Percentiles rank a stretch among this genome's conserved stretches.
phyloP scores from a whole-genome alignment of 1,284 basidiomycete genomes.

The Cutaneotrichosporon sp. region DNA sequence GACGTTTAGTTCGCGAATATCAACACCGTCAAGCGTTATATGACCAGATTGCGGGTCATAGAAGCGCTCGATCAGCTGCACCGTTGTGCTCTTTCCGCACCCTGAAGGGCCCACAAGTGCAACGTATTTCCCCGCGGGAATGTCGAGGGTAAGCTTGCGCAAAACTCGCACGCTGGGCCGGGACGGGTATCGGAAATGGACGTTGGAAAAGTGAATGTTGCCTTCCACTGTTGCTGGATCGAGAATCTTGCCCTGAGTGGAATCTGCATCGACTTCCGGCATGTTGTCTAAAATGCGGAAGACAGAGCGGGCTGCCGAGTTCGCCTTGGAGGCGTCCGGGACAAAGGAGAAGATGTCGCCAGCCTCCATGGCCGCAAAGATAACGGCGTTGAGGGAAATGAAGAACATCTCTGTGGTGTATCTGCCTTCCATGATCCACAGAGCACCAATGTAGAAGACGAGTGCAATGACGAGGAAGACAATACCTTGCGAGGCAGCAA shows the following conservation, averaged over 20 bases:
- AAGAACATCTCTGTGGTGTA: slow-evolving; percentile 70
- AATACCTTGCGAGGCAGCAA: slow-evolving; percentile 70
- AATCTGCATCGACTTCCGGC: slow-evolving; percentile 73
- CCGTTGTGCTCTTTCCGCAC: slow-evolving; percentile 55
- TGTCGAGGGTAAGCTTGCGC: slow-evolving; percentile 68
- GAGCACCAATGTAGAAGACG: slow-evolving; percentile 52
- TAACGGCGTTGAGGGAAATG: slow-evolving; percentile 64
- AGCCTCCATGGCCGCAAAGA: slow-evolving; percentile 41
- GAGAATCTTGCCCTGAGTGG: slow-evolving; percentile 62
- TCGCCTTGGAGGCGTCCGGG: slow-evolving; percentile 85
- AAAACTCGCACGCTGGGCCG: slow-evolving; percentile 82
- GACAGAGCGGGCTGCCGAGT: slow-evolving; percentile 68
- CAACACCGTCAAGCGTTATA: slow-evolving; percentile 65
- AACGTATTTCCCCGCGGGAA: slow-evolving; percentile 79
- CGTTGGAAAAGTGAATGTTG: slow-evolving; percentile 67
- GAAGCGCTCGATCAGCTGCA: slow-evolving; percentile 55
- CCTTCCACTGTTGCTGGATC: slow-evolving; percentile 56
- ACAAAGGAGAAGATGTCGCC: slow-evolving; percentile 77
- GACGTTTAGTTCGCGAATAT: slow-evolving; percentile 73
- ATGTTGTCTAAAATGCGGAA: slow-evolving; percentile 70
- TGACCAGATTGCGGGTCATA: slow-evolving; percentile 51
- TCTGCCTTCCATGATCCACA: slow-evolving; percentile 54
- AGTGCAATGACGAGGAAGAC: slow-evolving; percentile 82
- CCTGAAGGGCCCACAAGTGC: slow-evolving; percentile 88
- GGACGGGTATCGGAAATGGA: slow-evolving; percentile 93